Evolutionary conservation across 495 filamentous ascomycete species (phyloP), one percentile per base, ranked within the genome.

Genomic region (Acidiella bohemica): DNA sequence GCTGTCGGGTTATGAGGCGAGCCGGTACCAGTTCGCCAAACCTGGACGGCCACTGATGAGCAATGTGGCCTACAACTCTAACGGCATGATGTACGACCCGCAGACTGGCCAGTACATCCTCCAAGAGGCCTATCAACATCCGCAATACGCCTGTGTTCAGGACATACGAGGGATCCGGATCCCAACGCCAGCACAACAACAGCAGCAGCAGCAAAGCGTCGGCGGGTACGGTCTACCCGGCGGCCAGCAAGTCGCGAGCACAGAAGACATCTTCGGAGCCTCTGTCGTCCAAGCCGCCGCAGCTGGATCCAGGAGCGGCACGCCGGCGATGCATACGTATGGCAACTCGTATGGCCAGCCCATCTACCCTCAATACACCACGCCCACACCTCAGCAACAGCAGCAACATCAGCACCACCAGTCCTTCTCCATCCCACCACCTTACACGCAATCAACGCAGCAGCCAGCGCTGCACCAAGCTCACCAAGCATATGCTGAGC

Each of bases 151-250:
- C n/a, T 47, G 47, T 30, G 41, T 47, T 14, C 33, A 49, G 24
- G 41, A 50, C 11, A 19, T 38, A 12, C 47, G 23, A 8, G 37
- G 43, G n/a, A 19, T 50, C 26, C 29, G 48, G 2, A 26, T 43
- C 8, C 42, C 37, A 11, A 51, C 43, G 2, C 36, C 36, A 7
- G 24, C 29, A 32, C 18, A 31, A 17, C 25, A 27, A 7, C 36
- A 37, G 24, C 41, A 43, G 23, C 39, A 41, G 32, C 41, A 42
- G 17, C 41, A 36, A 23, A 30, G 35, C 2, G 25, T 46, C 23
- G 48, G 48, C 27, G 39, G 37, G n/a, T 51, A 51, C 29, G 48
- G 48, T 5, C 29, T 51, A 9, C 48, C 48, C 16, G 43, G 48
- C 21, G 39, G 39, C 18, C 41, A 50, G 35, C 41, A 35, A 8